Evolutionary conservation across 1,284 basidiomycete genomes (phyloP), one percentile per base, ranked within the genome.

Genomic region (Tilletia horrida): DNA sequence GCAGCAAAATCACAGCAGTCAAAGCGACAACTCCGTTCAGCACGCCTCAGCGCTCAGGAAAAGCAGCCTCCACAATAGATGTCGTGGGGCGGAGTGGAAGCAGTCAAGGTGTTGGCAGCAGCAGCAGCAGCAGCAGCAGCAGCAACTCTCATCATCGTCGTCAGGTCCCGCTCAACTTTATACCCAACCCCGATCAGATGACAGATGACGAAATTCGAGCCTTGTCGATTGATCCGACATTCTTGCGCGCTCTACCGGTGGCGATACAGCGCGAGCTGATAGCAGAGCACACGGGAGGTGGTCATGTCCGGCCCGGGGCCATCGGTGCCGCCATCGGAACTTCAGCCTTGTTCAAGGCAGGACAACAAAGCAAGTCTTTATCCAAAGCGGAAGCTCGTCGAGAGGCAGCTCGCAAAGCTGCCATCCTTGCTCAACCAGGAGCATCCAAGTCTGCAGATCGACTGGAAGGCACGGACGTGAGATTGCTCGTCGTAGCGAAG

Each of bases 401-500:
- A 18, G 27, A 59, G 27, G 55, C 55, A 40, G 55, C 55, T 14
- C 55, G 25, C 48, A n/a, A 59, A 40, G 42, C 55, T 31, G 42
- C 66, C 61, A 23, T 55, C 27, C 25, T 45, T 31, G 63, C 66
- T 47, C 35, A 40, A 11, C 35, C 35, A 4, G 35, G 62, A 21
- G 42, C 50, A 25, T 59, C 45, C 55, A 16, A 62, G 50, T 68
- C 31, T 55, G 35, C 31, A 62, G 50, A 31, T 65, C 50, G 50
- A 45, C 42, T 35, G 57, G 27, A 25, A 45, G 55, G 16, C 27
- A 25, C 8, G n/a, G 62, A 62, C 66, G 7, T 21, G 66, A 71
- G 52, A 68, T 65, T 4, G 23, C 67, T 1, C 62, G 25, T 62
- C 63, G 4, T 48, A 27, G 8, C 69, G 66, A 2, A 67, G 66